Base-by-base conservation (phyloP, 2,329 filamentous ascomycete genomes). In the Periglandula ipomoeae region DNA sequence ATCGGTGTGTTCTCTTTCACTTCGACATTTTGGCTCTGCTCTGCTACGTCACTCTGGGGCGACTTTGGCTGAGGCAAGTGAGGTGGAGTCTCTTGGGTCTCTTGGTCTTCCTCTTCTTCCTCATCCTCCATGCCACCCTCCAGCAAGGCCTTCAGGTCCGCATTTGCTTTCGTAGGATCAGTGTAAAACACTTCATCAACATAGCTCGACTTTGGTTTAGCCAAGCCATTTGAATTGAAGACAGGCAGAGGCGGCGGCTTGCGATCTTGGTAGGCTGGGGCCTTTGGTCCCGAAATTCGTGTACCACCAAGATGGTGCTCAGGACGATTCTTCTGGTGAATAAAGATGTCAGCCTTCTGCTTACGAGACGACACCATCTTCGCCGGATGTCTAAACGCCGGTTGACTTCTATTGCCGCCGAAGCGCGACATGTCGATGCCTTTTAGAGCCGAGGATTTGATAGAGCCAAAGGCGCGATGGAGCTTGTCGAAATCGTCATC, bases 121-220 rank as follows among this genome's bases (percentile, higher is more conserved):
- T 85, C 83, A 13, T 87, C 85, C 47, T 90, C 85, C 66, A 91
- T 81, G 9, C 85, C 85, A 7, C 86, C 87, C 62, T 91, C 87
- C 1, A 93, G 72, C n/a, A 93, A 65, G 7, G 84, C 85, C 62
- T 93, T 93, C 54, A 93, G 74, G 56, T 91, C 87, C 42, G 83
- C 82, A 45, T 78, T 81, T 10, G 87, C 86, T 62, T 87, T 84
- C 50, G 72, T 71, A 0, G 84, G 79, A 55, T 90, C 85, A 5
- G 85, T 81, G 56, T 86, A 89, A 52, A 80, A 72, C 2, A 72
- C 68, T 48, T 72, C 69, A n/a, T 75, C 70, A n/a, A 61, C 65
- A 26, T 58, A 62, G 50, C 42, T 13, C 38, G 47, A 6, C 52
- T 50, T 39, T 48, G 44, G 43, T 49, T 27, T 50, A 44, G 34